phyloP scores from a whole-genome alignment of 2,329 filamentous ascomycete species.

The Rutstroemia sp. region DNA sequence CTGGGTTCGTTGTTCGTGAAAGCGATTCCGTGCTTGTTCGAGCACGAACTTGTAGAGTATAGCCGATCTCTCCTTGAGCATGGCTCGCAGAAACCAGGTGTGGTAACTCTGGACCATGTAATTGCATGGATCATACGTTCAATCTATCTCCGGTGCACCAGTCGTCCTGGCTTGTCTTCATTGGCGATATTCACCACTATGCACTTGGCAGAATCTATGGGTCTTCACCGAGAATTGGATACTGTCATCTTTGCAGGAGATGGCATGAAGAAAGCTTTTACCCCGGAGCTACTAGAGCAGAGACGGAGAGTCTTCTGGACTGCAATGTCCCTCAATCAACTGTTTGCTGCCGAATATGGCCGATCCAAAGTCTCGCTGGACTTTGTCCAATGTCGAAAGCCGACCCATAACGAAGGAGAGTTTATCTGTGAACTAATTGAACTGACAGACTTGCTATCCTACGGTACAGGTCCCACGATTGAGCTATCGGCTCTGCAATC shows the following conservation, averaged over 20 bases:
- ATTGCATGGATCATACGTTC: conserved; percentile 21
- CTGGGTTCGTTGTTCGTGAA: conserved; percentile 30
- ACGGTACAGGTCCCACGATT: conserved; percentile 2
- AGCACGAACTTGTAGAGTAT: conserved; percentile 24
- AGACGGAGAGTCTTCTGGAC: conserved; percentile 21
- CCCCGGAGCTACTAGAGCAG: conserved; percentile 9
- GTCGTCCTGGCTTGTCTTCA: conserved; percentile 23
- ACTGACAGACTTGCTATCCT: conserved; percentile 12
- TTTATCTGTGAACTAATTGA: conserved; percentile 12
- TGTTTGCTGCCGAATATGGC: conserved; percentile 18
- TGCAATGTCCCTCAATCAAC: conserved; percentile 15
- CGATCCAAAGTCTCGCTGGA: conserved; percentile 17
- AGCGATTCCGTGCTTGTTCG: conserved; percentile 14
- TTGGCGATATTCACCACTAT: conserved; percentile 21
- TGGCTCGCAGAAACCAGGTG: conserved; percentile 10
- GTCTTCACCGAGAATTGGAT: conserved; percentile 24
- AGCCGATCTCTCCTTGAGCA: conserved; percentile 20
- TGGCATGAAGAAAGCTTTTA: conserved; percentile 4
- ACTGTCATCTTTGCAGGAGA: conserved; percentile 9
- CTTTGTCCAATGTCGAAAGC: conserved; percentile 11
- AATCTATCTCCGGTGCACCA: conserved; percentile 25
- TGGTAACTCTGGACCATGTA: conserved; percentile 16
- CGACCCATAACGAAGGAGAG: conserved; percentile 9
- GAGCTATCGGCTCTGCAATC: not conserved
- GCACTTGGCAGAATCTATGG: conserved; percentile 25